These are phyloP conservation scores for Globisporangium nagaii DNA, from an alignment of 352 stramenopile genomes.

Conservation along the genomic window DNA sequence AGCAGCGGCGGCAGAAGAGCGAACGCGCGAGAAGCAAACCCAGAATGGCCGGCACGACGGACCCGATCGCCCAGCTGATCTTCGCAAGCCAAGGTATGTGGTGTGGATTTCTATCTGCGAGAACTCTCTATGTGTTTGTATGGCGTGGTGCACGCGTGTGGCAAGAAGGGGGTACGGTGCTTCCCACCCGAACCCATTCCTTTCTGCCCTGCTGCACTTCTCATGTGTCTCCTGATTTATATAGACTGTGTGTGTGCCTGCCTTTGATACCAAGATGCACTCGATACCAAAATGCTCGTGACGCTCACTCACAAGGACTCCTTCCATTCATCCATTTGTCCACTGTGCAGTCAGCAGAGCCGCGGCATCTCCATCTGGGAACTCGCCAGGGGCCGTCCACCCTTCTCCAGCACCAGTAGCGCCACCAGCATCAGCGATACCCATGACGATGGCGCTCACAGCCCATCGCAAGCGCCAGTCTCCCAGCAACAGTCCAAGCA, in stretches of 20 bases:
- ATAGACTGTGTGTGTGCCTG: not conserved
- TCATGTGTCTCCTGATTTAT: not conserved
- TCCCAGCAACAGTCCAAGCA: not conserved
- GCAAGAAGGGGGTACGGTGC: not conserved
- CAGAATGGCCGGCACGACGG: not conserved
- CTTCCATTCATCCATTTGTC: not conserved
- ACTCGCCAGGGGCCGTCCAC: too few relatives aligned
- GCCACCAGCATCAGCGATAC: not conserved
- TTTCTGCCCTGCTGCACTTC: too few relatives aligned
- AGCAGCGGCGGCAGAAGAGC: not conserved
- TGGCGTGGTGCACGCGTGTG: not conserved
- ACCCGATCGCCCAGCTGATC: slow-evolving; percentile 3
- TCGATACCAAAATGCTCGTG: not conserved
- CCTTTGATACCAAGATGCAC: not conserved
- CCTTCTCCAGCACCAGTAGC: not conserved
- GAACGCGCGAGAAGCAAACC: not conserved
- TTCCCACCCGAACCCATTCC: not conserved
- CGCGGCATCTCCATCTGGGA: not conserved
- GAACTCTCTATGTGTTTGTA: not conserved
- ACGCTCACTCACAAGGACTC: too few relatives aligned
- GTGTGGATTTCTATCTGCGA: not conserved
- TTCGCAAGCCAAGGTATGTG: not conserved
- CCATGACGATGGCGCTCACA: not conserved
- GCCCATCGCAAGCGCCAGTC: not conserved
- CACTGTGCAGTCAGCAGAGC: not conserved